Evolutionary conservation across 2,329 filamentous ascomycete genomes (phyloP), one percentile per base, ranked within the genome.

Genomic region (Aspergillus niger): DNA sequence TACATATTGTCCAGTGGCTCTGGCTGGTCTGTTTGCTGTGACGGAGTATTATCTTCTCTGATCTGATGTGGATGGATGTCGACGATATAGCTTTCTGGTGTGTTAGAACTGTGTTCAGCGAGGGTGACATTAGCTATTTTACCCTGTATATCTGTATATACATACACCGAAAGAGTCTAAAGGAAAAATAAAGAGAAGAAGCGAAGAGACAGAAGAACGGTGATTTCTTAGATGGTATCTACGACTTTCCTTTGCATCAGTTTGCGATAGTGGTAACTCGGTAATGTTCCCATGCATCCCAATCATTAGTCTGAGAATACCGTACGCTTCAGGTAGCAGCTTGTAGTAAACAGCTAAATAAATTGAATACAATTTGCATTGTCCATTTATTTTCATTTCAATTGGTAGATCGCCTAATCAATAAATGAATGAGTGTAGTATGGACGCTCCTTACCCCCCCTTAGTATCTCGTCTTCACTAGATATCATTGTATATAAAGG

Each of bases 71-170:
- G 44, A 49, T 49, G 44, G 32, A 17, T 49, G 44, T 30, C 15
- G 24, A 49, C 4, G 13, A 17, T 32, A 8, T 50, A 15, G n/a
- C 26, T 50, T 26, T 49, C 7, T 30, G 47, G 47, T 28, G 47
- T 30, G 15, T 50, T 50, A 50, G 47, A 50, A 28, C 6, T 32
- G 47, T 11, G 26, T 49, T 28, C 8, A 32, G n/a, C 26, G 26
- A 30, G 47, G 15, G 28, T 30, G 41, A 13, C 4, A 24, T 32
- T 55, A 28, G 39, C 22, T 26, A 24, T 44, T 11, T 55, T 6
- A 39, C 51, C 43, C 22, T 47, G 43, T 55, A 36, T 55, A 47
- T 55, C 32, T 55, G 39, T 47, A 47, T 47, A 55, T 55, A 55
- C 43, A 55, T 43, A 53, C 38, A n/a, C 8, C 5, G 41, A 32